Percentiles rank a stretch among this genome's conserved stretches.
Conservation (phyloP, 768 basidiomycete genomes). For the Tulasnella sp. region DNA sequence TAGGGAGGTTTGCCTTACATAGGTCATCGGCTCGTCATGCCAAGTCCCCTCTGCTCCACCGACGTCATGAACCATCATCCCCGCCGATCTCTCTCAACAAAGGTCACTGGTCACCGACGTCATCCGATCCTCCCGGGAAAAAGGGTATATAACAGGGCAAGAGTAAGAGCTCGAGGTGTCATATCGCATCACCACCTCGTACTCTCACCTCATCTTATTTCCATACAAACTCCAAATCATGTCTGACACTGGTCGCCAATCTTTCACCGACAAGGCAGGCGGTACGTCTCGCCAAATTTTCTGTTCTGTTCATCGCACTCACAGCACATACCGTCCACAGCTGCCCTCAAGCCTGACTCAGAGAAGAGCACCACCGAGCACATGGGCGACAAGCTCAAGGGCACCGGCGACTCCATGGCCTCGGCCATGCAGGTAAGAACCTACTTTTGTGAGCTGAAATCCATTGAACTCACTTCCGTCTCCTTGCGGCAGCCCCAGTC, state of each 20-base stretch:
- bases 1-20: too few species aligned
- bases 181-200: not conserved
- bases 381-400: slow-evolving; percentile 57
- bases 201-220: not conserved
- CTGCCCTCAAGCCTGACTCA: slow-evolving; percentile 31
- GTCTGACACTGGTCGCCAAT: slow-evolving; percentile 27
- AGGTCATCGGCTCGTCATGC: not conserved
- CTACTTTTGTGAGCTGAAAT: not conserved
- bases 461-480: not conserved
- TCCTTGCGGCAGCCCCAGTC: slow-evolving; percentile 28
- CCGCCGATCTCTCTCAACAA: not conserved
- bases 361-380: slow-evolving; percentile 36
- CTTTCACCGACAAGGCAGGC: slow-evolving; percentile 26
- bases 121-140: not conserved
- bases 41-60: not conserved
- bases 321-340: not conserved
- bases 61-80: not conserved
- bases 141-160: not conserved
- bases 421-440: slow-evolving; percentile 26
- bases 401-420: slow-evolving; percentile 28
- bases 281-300: not conserved
- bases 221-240: not conserved
- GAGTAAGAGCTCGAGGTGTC: not conserved
- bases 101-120: not conserved
- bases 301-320: not conserved